Evolutionary conservation across 2,329 filamentous ascomycete species (phyloP), one percentile per base, ranked within the genome.

Genomic region (Sclerotinia subarctica): DNA sequence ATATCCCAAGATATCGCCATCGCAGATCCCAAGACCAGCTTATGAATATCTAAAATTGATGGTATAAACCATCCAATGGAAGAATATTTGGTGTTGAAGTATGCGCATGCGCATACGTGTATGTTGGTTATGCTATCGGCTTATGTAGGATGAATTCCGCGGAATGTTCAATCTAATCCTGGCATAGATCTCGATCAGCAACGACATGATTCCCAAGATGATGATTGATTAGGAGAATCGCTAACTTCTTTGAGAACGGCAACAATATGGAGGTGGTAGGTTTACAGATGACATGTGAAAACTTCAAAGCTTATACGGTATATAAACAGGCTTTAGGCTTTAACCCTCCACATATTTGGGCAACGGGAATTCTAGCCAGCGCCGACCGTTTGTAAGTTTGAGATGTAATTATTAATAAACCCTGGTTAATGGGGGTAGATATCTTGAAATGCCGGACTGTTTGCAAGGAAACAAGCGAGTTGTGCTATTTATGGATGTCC

Each of bases 401-500:
- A 32, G 21, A 51, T 10, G 13, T 26, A 13, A 2, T 7, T 21
- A 26, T 29, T 6, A 11, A 51, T 38, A 38, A 19, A 38, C 7
- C 21, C 29, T 62, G 29, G 21, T 38, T 2, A 7, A 46, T 26
- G 5, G n/a, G 21, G 46, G 24, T 49, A 11, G 17, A 51, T 26
- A 17, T 38, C 2, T 51, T 5, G 29, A 51, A 17, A 38, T 62
- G 21, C 46, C 46, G 59, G 24, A 49, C 46, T 10, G 15, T 51
- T 19, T 62, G 29, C 15, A 3, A 35, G 21, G 46, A 8, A 62
- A 5, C 32, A 38, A 49, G 29, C 15, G 29, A 59, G 57, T 46
- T 10, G 3, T 38, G 15, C 59, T 51, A 38, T 51, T 62, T 51
- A 51, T 62, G 46, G 59, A 62, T 62, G 29, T 49, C 59, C 46